Evolutionary conservation across 495 filamentous ascomycete species (phyloP).

Genomic region (Penicillium egyptiacum): DNA sequence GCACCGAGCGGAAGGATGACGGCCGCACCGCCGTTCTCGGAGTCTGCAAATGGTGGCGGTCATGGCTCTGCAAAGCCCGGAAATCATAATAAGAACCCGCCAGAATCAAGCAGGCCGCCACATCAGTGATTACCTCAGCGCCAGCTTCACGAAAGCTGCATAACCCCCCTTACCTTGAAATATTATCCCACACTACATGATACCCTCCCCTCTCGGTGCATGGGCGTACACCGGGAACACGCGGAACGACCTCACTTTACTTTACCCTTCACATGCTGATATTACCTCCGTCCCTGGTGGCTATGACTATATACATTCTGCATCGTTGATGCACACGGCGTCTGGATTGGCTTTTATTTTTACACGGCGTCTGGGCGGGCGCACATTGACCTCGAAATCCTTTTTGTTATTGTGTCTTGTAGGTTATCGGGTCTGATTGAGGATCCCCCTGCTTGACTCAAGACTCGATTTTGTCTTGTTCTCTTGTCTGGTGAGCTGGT

Average conservation of each 20-base stretch:
- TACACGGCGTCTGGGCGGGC: constrained; percentile 14
- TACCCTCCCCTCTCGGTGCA: constrained; percentile 19
- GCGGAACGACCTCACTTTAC: constrained; percentile 20
- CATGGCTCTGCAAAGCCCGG: constrained; percentile 51
- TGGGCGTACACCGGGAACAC: constrained; percentile 6
- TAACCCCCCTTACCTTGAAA: constrained; percentile 1
- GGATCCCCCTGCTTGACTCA: not conserved
- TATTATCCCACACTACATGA: constrained; percentile 20
- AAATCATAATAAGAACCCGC: constrained; percentile 14
- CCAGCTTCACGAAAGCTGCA: not conserved
- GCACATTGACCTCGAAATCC: constrained; percentile 10
- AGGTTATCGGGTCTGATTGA: constrained; percentile 9
- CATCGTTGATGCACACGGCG: constrained; percentile 20
- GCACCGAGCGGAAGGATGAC: constrained; percentile 61
- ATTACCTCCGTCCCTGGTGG: constrained; percentile 12
- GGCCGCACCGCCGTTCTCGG: constrained; percentile 60
- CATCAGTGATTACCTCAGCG: not conserved
- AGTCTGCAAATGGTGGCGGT: constrained; percentile 62
- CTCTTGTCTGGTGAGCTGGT: not conserved
- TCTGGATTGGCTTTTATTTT: constrained; percentile 12
- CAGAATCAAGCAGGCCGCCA: not conserved
- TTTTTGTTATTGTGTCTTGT: constrained; percentile 13
- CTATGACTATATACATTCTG: constrained; percentile 20
- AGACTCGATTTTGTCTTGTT: constrained; percentile 4
- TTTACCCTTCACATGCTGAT: constrained; percentile 15